Base-by-base conservation (phyloP, 2,329 filamentous ascomycete genomes). In the Mariannaea sp. region DNA sequence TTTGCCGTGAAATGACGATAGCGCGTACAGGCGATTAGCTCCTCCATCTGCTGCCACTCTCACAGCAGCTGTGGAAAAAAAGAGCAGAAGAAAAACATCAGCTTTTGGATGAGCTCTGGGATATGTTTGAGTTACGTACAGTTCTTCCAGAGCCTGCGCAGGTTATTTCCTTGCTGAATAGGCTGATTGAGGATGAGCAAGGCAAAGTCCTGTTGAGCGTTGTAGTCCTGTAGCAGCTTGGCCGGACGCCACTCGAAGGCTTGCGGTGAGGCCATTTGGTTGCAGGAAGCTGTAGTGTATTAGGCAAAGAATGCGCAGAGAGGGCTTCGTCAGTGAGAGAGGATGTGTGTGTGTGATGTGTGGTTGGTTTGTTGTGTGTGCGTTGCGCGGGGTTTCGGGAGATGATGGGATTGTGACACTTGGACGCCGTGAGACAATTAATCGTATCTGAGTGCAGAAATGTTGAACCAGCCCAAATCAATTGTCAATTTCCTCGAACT, bases 21-120 rank as follows among this genome's bases (percentile, higher is more conserved):
- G 70, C 26, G 78, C 68, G 51, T 78, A 74, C 72, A 97, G 80
- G 30, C 84, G 81, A 68, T 97, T 96, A 39, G 92, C 92, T 19
- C 92, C 94, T 49, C 92, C 94, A 74, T 99, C 94, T 22, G 92
- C 94, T 53, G 92, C 96, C 47, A 97, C 79, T 19, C 82, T 83
- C 56, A 86, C 80, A 17, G 74, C 76, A 46, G 89, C 87, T 89
- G 62, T 36, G 16, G 8, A 24, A 24, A 24, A 5, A 24, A 24
- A 24, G 22, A 50, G 10, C 17, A 16, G 13, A 13, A 20, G 19
- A 19, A 17, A 13, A n/a, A 32, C 12, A 7, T 12, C 26, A 29
- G 12, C 7, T 12, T 29, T 7, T 29, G 26, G 12, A 29, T 29
- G 20, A 19, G 29, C n/a, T 27, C 44, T 10, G 52, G 24, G 27